A percentile compares a stretch with the other conserved stretches of the same genome.
Evolutionary conservation across 306 rosid species (phyloP).

Genomic region (Bauhinia variegata): DNA sequence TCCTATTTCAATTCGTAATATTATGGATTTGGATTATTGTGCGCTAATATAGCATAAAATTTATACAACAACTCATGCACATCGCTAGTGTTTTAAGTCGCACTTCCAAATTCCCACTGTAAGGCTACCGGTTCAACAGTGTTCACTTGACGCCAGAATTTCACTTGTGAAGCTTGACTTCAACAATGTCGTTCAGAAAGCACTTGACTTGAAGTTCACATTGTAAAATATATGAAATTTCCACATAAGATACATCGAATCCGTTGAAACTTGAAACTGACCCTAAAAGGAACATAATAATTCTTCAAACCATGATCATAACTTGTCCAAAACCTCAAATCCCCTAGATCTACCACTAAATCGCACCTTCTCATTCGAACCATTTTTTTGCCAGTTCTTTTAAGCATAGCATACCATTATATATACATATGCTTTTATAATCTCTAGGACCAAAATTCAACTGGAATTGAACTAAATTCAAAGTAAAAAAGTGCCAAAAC

Average conservation of each 20-base stretch:
- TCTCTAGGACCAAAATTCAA: not conserved
- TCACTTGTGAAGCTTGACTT: not conserved
- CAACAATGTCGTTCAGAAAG: not conserved
- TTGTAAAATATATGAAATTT: not conserved
- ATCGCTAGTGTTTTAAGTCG: not conserved
- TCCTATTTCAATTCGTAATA: not conserved
- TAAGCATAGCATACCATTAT: not conserved
- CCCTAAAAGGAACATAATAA: not conserved
- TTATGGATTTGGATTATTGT: not conserved
- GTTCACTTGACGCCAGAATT: not conserved
- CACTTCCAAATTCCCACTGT: not conserved
- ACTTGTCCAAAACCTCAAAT: not conserved
- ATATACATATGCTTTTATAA: not conserved
- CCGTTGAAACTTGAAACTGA: not conserved
- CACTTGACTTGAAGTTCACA: slow-evolving; percentile 9
- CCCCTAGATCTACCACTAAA: slow-evolving; percentile 8
- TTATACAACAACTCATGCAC: not conserved
- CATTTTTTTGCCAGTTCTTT: too few species aligned
- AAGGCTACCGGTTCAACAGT: not conserved
- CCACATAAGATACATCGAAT: not conserved
- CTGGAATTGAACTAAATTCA: slow-evolving; percentile 1
- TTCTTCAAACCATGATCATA: slow-evolving; percentile 13
- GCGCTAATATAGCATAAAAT: not conserved
- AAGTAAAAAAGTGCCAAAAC: not conserved
- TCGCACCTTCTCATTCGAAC: not conserved